Evolutionary conservation across 768 basidiomycete genomes (phyloP), one percentile per base, ranked within the genome.

Genomic region (Mycena filopes): DNA sequence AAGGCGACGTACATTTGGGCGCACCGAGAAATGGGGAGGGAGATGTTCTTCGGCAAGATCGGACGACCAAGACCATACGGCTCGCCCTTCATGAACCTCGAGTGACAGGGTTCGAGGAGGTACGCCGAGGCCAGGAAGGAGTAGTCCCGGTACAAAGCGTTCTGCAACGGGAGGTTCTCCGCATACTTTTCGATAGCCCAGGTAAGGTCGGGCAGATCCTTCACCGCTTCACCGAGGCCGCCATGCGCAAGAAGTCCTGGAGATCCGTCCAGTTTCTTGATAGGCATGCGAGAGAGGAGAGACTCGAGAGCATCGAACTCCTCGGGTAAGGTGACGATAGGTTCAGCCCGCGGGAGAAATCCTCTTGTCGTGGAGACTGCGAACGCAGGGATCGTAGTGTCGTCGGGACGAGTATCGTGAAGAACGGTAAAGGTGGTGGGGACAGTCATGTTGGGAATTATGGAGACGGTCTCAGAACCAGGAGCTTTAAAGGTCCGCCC

Each of bases 81-180:
- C 36, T 72, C 75, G 10, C 71, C 74, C 49, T 66, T 65, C 20
- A 72, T 13, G 49, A 76, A 75, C 28, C 69, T 42, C 48, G 61
- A 49, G 47, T 77, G 72, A 36, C 73, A 72, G 21, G 77, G 77
- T 61, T 78, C 77, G 23, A 78, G 70, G 28, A 77, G 67, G 49
- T 77, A 77, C 1, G 76, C 75, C 4, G 72, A 76, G 23, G 74
- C 72, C 26, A 78, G 64, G 63, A 78, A 77, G 38, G 70, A 72
- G 56, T 68, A 74, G 56, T 73, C 71, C 41, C 73, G 68, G 63
- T 73, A 75, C 18, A 75, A 67, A 9, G 74, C 74, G n/a, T 68
- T 71, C 56, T 72, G 71, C 26, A 72, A 61, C 26, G 63, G 59
- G 7, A 70, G 73, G 49, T 72, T 64, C 36, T 66, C 58, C 12